Base-by-base conservation (phyloP, 2,329 filamentous ascomycete species). In the Hypoxylon sp. region DNA sequence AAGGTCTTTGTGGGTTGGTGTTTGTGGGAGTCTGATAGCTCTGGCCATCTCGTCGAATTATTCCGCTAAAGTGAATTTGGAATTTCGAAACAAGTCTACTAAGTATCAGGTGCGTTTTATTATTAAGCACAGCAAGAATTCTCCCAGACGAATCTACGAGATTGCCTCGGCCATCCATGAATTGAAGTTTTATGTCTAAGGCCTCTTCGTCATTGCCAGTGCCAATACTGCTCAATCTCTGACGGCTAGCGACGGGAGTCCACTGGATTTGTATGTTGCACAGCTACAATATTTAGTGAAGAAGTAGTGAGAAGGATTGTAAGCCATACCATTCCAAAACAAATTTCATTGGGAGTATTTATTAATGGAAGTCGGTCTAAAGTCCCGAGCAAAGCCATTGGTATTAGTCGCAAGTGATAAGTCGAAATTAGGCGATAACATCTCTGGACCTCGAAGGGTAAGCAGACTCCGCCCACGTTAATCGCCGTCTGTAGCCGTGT, bases 291-390 rank as follows among this genome's bases (percentile, higher is more conserved):
- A 54, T 37, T 65, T 50, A 65, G 56, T 29, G 22, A 42, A 33
- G 13, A 39, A 14, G 2, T 11, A 24, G 13, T 13, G 26, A 33
- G n/a, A n/a, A 11, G 19, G 22, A 14, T 22, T 33, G 13, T 5
- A 24, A 52, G 19, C 42, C 62, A 5, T 31, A 71, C 68, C 68
- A 69, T 69, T 47, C 68, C 68, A 48, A 67, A 71, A 46, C 68
- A 71, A 53, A 63, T 62, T 33, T 59, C 35, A 9, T 58, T 46
- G 24, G 42, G 11, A 26, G 44, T 39, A 42, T 37, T 13, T 22
- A 22, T 22, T 22, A 10, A 8, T 33, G 10, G 33, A 42, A 50
- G 33, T 33, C 9, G 37, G 39, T n/a, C 24, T 3, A 24, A 48
- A 14, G n/a, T 48, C 39, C 4, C 39, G 39, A n/a, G 13, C 13